Evolutionary conservation across 1,284 basidiomycete species (phyloP).

Genomic region (Leccinum holopus): DNA sequence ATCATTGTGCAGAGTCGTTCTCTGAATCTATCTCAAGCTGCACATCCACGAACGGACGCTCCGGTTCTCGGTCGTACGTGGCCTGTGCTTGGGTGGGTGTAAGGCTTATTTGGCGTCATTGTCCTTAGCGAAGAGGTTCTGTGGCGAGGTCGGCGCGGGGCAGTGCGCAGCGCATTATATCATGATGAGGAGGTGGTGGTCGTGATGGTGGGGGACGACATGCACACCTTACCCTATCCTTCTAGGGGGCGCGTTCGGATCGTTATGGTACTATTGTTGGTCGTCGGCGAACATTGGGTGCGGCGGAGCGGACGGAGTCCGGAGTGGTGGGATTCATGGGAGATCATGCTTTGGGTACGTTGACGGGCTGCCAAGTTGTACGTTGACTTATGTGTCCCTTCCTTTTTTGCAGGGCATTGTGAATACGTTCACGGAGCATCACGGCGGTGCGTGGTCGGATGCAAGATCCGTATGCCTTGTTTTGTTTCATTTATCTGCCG

Average conservation of each 20-base stretch:
- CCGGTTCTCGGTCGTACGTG: constrained; percentile 82
- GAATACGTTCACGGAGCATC: constrained; percentile 94
- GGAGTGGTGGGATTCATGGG: constrained; percentile 89
- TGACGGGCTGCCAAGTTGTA: background rate
- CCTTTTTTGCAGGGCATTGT: constrained; percentile 44
- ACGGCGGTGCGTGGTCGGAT: constrained; percentile 81
- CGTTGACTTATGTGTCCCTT: background rate
- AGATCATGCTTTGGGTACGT: constrained; percentile 86
- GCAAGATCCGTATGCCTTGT: constrained; percentile 78
- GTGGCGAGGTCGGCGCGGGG: constrained; percentile 67
- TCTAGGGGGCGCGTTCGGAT: constrained; percentile 75
- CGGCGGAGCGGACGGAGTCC: constrained; percentile 70
- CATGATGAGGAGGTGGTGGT: constrained; percentile 51
- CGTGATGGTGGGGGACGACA: background rate
- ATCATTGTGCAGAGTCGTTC: constrained; percentile 62
- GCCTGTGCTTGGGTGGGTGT: constrained; percentile 86
- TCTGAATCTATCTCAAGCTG: constrained; percentile 91
- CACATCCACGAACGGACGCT: constrained; percentile 83
- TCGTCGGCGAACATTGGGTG: constrained; percentile 84
- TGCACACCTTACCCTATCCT: background rate
- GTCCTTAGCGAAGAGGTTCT: constrained; percentile 60
- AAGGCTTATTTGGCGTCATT: constrained; percentile 76
- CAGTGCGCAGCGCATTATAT: constrained; percentile 92
- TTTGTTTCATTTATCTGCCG: background rate
- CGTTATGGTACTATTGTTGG: constrained; percentile 80